Evolutionary conservation across 202 grass and related monocot genomes (phyloP).

Genomic region (Saccharum hybrid): DNA sequence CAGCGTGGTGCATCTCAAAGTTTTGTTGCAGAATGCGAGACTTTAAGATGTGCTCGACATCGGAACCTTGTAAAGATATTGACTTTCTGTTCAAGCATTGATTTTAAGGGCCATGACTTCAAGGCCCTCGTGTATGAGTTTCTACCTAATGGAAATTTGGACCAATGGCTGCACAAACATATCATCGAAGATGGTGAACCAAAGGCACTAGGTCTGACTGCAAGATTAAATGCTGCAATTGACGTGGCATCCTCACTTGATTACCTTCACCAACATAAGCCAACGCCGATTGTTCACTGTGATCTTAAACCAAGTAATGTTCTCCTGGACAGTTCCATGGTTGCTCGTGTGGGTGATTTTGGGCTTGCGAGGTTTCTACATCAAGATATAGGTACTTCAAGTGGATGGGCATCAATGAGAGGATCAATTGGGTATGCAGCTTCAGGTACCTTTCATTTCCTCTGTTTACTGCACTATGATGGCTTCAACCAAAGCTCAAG

Average conservation of each 20-base stretch:
- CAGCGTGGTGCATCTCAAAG: no score
- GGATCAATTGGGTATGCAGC: slow-evolving; percentile 46
- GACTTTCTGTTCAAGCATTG: background rate
- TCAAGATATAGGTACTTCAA: slow-evolving; percentile 10
- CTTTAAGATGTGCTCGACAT: background rate
- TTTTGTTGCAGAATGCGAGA: background rate
- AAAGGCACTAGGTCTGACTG: background rate
- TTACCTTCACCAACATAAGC: no score
- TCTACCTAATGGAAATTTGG: background rate
- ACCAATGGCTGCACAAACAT: background rate
- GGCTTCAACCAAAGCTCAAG: background rate
- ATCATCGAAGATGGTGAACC: background rate
- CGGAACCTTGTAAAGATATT: background rate
- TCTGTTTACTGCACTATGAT: background rate
- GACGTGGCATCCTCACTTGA: no score
- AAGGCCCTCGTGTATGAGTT: background rate
- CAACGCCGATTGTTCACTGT: no score
- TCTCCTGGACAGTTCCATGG: no score
- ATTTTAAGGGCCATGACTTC: background rate
- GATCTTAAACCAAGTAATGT: no score
- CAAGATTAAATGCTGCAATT: no score
- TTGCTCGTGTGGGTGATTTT: no score
- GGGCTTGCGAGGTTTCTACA: slow-evolving; percentile 27
- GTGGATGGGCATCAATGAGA: slow-evolving; percentile 33
- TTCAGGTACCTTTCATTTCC: slow-evolving; percentile 30